Evolutionary conservation across 805 yeast genomes (phyloP).

Genomic region (Starmerella etchellsii): DNA sequence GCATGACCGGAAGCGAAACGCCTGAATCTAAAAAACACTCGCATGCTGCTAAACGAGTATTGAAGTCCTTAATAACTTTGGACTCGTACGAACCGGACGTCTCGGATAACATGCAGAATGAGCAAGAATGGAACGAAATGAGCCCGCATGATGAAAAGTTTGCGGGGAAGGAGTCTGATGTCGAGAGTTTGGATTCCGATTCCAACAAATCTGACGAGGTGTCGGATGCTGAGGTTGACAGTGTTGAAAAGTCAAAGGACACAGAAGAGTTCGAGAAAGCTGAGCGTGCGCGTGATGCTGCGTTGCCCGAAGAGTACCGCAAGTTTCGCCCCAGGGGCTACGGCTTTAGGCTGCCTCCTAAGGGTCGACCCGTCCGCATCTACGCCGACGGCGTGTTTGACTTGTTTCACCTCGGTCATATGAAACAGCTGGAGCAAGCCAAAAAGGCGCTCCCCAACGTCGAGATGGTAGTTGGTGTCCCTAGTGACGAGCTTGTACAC

Average conservation of each 20-base stretch:
- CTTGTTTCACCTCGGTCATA: conserved; percentile 90
- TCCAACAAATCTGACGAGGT: not conserved
- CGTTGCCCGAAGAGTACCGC: conserved; percentile 54
- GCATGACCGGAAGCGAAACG: too few relatives aligned
- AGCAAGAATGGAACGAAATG: conserved; percentile 17
- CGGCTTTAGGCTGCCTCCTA: conserved; percentile 69
- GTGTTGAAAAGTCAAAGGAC: conserved; percentile 3
- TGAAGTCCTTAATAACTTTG: conserved; percentile 17
- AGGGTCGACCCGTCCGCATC: conserved; percentile 74
- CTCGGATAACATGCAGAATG: conserved; percentile 18
- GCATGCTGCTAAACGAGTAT: conserved; percentile 14
- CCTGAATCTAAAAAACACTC: too few relatives aligned
- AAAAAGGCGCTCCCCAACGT: conserved; percentile 82
- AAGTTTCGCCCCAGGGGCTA: conserved; percentile 72
- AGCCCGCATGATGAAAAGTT: not conserved
- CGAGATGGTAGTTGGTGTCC: conserved; percentile 77
- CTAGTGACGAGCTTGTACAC: conserved; percentile 83
- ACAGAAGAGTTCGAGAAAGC: conserved; percentile 29
- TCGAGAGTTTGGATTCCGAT: not conserved
- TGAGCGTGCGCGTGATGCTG: conserved; percentile 51
- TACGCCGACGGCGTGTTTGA: conserved; percentile 99
- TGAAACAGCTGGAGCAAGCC: conserved; percentile 95
- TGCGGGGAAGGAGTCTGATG: not conserved
- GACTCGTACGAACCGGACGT: conserved; percentile 20
- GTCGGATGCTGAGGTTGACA: not conserved